Base-by-base conservation (phyloP, 345 rosid species). In the Geranium rotundifolium region DNA sequence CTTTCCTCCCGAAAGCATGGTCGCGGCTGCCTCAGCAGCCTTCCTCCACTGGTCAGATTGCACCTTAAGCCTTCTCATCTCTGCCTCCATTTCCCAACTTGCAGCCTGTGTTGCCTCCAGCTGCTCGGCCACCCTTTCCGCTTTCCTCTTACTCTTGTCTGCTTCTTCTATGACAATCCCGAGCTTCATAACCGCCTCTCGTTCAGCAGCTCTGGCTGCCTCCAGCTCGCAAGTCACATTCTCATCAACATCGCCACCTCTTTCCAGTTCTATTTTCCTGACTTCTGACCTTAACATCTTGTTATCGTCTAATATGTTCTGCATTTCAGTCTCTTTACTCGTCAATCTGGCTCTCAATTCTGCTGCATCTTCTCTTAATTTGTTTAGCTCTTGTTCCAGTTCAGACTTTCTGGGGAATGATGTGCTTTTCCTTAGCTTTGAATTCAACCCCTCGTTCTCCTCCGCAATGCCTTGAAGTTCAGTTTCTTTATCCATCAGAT, bases 11-110 rank as follows among this genome's bases (percentile, higher is more conserved):
- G 97, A 85, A 72, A 95, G 85, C 89, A 95, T 88, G 1, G 96
- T 73, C 0, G 96, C 85, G 13, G 99, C 99, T 17, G 96, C 95
- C 73, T 95, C 99, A 0, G 96, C 95, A 58, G 99, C 99, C 82
- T 95, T 95, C 73, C 96, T 87, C 97, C 96, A 95, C 70, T 95
- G 99, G 68, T 95, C 92, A 7, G 99, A 78, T 67, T 95, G 99
- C 61, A 95, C 99, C 80, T 90, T 95, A 41, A 90, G 78, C 80
- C 79, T 86, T 81, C 97, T 85, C 61, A 89, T 71, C 63, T 89
- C 95, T 4, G 84, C 73, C 68, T 89, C 95, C 81, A 84, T 77
- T 59, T 89, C 92, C 0, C 84, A 72, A 68, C 78, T 85, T 17
- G 86, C 80, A 41, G 76, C 77, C 72, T 89, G 96, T 19, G 87